Conservation (phyloP, 176 grass and related monocot genomes). For the Cenchrus americanus region DNA sequence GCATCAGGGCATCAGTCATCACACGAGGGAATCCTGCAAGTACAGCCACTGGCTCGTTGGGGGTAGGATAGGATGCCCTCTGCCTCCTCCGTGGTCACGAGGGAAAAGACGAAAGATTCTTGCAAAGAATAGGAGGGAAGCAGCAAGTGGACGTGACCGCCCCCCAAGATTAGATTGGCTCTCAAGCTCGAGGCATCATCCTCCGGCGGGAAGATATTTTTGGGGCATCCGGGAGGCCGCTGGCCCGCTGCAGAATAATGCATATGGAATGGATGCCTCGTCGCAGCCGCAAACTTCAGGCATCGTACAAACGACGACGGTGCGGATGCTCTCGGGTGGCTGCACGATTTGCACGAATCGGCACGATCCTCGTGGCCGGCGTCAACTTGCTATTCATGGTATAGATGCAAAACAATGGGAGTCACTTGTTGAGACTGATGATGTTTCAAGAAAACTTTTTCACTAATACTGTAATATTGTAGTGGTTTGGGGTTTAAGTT, state of each 20-base stretch:
- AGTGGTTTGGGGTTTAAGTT: no score
- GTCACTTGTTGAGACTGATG: background rate
- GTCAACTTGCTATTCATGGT: background rate
- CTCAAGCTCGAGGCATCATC: constrained; percentile 15
- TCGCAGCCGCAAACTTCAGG: background rate
- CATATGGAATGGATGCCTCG: background rate
- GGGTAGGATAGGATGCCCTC: background rate
- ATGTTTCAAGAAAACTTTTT: no score
- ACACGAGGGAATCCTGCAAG: constrained; percentile 18
- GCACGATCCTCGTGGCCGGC: background rate
- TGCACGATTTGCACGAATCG: background rate
- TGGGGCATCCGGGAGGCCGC: background rate
- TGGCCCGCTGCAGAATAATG: background rate
- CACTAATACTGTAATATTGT: no score
- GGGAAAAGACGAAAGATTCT: constrained; percentile 15
- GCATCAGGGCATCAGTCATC: background rate
- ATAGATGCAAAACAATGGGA: background rate
- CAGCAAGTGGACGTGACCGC: background rate
- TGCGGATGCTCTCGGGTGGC: background rate
- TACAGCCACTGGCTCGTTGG: background rate
- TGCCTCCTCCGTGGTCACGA: background rate
- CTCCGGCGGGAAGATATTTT: constrained; percentile 34
- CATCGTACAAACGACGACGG: background rate
- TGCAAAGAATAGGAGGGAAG: background rate
- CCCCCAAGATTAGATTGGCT: constrained; percentile 18